Percentiles rank a stretch among this genome's conserved stretches.
These are phyloP conservation scores for Phoenix dactylifera DNA, from an alignment of 176 grass and related monocot species.

Conservation along the genomic window DNA sequence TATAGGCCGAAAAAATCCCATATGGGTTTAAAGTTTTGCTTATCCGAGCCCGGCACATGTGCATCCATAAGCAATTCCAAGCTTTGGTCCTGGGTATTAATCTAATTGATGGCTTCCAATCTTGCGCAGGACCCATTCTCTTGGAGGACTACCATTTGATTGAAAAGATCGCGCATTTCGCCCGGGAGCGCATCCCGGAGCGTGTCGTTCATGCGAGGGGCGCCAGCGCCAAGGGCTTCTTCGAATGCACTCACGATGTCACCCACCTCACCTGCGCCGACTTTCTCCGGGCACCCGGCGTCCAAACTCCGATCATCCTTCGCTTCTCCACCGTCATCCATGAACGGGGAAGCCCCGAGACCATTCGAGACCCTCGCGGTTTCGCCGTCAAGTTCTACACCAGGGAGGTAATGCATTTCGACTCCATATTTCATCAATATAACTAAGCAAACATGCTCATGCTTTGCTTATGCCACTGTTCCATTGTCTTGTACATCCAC, in stretches of 20 bases:
- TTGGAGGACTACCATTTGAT: conserved; percentile 84
- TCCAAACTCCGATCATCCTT: conserved; percentile 50
- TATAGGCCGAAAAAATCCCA: no score
- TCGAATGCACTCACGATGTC: conserved; percentile 79
- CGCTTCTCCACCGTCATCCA: conserved; percentile 95
- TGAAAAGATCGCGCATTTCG: conserved; percentile 81
- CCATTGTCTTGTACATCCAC: background rate
- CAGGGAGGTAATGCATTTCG: conserved; percentile 21
- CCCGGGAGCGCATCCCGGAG: conserved; percentile 82
- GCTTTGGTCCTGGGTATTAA: background rate
- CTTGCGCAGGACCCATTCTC: conserved; percentile 41
- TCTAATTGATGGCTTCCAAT: background rate
- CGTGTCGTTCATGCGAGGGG: conserved; percentile 79
- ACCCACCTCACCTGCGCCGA: conserved; percentile 62
- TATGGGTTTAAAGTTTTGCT: no score
- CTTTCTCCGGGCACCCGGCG: conserved; percentile 61
- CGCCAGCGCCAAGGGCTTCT: conserved; percentile 80
- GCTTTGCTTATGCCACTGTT: background rate
- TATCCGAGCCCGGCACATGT: no score
- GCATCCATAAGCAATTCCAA: no score
- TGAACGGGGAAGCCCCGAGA: conserved; percentile 78
- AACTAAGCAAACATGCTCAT: background rate
- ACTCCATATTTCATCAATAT: no score
- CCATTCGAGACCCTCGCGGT: conserved; percentile 81
- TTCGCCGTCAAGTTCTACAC: conserved; percentile 99